A percentile compares a stretch with the other conserved stretches of the same genome.
Conservation (phyloP, 352 stramenopile genomes). For the Phytophthora europaea region DNA sequence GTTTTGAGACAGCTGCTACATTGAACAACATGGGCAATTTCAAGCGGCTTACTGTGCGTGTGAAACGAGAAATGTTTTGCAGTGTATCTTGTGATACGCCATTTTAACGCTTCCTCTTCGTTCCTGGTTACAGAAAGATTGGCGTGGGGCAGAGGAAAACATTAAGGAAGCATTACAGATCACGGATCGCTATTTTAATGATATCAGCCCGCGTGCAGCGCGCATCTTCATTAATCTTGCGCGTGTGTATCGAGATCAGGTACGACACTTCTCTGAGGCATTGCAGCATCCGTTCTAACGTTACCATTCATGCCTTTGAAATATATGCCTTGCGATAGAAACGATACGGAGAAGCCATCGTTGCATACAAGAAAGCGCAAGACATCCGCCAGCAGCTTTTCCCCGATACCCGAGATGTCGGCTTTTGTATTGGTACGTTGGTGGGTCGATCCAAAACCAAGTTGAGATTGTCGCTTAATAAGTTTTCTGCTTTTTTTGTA, state of each 20-base stretch:
- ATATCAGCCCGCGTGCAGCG: slow-evolving; percentile 74
- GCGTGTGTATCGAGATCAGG: slow-evolving; percentile 82
- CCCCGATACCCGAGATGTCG: slow-evolving; percentile 78
- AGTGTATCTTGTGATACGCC: background rate
- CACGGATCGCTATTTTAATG: slow-evolving; percentile 81
- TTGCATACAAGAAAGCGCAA: slow-evolving; percentile 72
- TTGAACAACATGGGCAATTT: slow-evolving; percentile 90
- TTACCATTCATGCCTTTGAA: background rate
- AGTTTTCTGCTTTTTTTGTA: background rate
- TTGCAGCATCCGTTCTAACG: background rate
- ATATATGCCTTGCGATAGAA: slow-evolving; percentile 37
- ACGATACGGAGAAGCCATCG: slow-evolving; percentile 75
- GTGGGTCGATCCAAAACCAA: background rate
- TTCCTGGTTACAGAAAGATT: slow-evolving; percentile 58
- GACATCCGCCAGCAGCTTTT: slow-evolving; percentile 83
- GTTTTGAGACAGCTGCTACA: slow-evolving; percentile 82
- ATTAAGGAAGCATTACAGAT: slow-evolving; percentile 85
- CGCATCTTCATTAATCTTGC: slow-evolving; percentile 85
- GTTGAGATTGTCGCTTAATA: background rate
- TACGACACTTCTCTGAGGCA: slow-evolving; percentile 12
- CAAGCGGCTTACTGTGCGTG: slow-evolving; percentile 71
- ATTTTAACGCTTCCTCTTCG: background rate
- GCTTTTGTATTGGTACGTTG: slow-evolving; percentile 77
- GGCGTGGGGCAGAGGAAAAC: slow-evolving; percentile 68
- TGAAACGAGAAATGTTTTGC: background rate